These are phyloP conservation scores for Russula vinacea DNA, from an alignment of 768 basidiomycete genomes.

Conservation along the genomic window DNA sequence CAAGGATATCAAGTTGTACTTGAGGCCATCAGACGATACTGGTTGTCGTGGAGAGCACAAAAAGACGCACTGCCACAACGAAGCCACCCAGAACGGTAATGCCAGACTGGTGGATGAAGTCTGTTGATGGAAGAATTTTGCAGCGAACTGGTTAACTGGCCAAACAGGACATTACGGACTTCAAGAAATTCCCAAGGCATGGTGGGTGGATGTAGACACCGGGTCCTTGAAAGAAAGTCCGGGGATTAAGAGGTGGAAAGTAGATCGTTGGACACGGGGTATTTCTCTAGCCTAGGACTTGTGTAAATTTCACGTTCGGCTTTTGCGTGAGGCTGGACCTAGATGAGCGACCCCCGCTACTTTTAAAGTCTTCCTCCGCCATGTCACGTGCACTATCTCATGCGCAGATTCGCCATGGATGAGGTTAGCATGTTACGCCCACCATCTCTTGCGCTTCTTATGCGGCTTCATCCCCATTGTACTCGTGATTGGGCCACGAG, in stretches of 20 bases:
- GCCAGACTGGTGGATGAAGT: constrained; percentile 51
- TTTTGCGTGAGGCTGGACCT: too few relatives aligned
- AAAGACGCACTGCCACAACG: constrained; percentile 44
- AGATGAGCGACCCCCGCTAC: neutral
- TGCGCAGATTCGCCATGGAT: too few relatives aligned
- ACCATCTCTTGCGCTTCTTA: too few relatives aligned
- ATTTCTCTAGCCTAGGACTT: neutral
- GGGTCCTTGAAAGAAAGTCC: neutral
- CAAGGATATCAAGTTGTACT: constrained; percentile 85
- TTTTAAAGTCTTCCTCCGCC: neutral
- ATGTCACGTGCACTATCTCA: neutral
- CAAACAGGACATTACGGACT: constrained; percentile 24
- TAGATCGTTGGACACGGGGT: neutral
- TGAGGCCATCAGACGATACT: constrained; percentile 14
- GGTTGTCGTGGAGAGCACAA: neutral
- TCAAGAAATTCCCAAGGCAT: constrained; percentile 28
- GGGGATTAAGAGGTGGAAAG: neutral
- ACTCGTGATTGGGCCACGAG: too few relatives aligned
- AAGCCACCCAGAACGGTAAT: constrained; percentile 61
- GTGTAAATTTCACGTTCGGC: neutral
- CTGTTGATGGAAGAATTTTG: constrained; percentile 40
- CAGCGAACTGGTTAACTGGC: constrained; percentile 27
- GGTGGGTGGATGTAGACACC: neutral
- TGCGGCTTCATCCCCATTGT: too few relatives aligned
- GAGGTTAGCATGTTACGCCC: too few relatives aligned